phyloP scores from a whole-genome alignment of 2,329 filamentous ascomycete species.

The Monosporascus sp. region DNA sequence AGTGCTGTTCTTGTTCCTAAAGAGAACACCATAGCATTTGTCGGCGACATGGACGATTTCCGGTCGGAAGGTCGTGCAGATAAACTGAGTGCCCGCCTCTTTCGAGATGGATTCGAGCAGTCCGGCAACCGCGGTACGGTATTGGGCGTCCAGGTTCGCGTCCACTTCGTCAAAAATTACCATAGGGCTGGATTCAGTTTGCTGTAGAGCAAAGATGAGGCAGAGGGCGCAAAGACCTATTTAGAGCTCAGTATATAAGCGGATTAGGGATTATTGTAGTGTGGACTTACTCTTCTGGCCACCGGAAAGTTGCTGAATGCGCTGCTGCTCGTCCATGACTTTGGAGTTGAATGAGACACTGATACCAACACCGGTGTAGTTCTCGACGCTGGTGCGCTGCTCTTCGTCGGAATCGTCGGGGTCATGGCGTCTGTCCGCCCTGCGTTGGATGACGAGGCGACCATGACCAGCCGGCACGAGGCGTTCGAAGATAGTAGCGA shows the following conservation, averaged over 20 bases:
- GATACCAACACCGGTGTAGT: conserved; percentile 94
- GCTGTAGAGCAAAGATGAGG: conserved; percentile 97
- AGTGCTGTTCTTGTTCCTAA: conserved; percentile 86
- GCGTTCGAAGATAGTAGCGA: conserved; percentile 87
- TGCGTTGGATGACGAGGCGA: conserved; percentile 85
- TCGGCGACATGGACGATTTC: conserved; percentile 95
- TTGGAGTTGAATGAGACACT: conserved; percentile 98
- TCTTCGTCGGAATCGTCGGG: conserved; percentile 65
- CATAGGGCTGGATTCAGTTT: conserved; percentile 94
- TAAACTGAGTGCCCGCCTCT: conserved; percentile 72
- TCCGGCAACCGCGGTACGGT: conserved; percentile 88
- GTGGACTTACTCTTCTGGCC: conserved; percentile 82
- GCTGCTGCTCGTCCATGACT: conserved; percentile 89
- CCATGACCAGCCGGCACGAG: conserved; percentile 92
- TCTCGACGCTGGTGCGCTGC: conserved; percentile 71
- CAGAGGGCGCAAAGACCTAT: conserved; percentile 90
- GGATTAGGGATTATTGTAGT: conserved; percentile 3
- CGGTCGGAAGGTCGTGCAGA: conserved; percentile 96
- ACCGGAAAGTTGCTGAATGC: conserved; percentile 93
- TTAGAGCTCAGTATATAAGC: conserved; percentile 11
- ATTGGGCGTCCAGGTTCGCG: conserved; percentile 95
- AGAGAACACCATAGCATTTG: conserved; percentile 96
- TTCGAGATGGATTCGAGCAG: conserved; percentile 76
- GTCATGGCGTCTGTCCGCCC: conserved; percentile 65
- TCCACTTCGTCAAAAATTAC: conserved; percentile 99